Percentiles rank a stretch among this genome's conserved stretches.
These are phyloP conservation scores for Cladosporium sp. DNA, from an alignment of 2,329 filamentous ascomycete genomes.

Conservation along the genomic window DNA sequence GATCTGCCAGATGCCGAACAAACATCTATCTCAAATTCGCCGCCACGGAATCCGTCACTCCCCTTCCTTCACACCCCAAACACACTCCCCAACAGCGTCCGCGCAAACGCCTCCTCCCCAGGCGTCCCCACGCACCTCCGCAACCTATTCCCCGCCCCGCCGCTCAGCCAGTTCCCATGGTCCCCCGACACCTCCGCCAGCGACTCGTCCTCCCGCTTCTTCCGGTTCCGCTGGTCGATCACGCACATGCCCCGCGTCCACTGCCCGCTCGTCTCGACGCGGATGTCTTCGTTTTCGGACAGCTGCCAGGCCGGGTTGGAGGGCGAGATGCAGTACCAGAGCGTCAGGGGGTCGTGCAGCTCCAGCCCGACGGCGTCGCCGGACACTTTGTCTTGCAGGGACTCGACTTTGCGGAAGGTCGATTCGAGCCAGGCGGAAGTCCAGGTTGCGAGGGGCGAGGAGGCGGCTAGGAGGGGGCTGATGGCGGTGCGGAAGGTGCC, in stretches of 20 bases:
- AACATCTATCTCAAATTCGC: no score
- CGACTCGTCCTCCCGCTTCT: conserved; percentile 43
- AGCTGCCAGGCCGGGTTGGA: conserved; percentile 31
- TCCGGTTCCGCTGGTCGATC: conserved; percentile 62
- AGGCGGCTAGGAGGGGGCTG: conserved; percentile 21
- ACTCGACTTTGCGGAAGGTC: conserved; percentile 42
- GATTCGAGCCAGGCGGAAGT: conserved; percentile 37
- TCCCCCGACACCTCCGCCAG: conserved; percentile 62
- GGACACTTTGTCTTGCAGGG: conserved; percentile 31
- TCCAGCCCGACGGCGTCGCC: conserved; percentile 35
- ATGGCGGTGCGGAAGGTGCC: conserved; percentile 31
- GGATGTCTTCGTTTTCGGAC: conserved; percentile 63
- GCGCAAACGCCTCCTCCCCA: conserved; percentile 38
- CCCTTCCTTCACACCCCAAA: conserved; percentile 11
- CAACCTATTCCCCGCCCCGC: conserved; percentile 70
- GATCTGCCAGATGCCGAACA: no score
- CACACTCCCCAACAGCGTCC: conserved; percentile 16
- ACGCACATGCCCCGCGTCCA: conserved; percentile 94
- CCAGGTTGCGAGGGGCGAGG: conserved; percentile 43
- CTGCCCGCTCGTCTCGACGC: conserved; percentile 83
- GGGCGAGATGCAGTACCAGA: conserved; percentile 31
- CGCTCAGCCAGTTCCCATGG: conserved; percentile 67
- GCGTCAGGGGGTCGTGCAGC: conserved; percentile 41
- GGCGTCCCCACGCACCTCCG: conserved; percentile 65
- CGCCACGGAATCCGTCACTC: no score